Conservation (phyloP, 129 eudicot species). For the Apium graveolens region DNA sequence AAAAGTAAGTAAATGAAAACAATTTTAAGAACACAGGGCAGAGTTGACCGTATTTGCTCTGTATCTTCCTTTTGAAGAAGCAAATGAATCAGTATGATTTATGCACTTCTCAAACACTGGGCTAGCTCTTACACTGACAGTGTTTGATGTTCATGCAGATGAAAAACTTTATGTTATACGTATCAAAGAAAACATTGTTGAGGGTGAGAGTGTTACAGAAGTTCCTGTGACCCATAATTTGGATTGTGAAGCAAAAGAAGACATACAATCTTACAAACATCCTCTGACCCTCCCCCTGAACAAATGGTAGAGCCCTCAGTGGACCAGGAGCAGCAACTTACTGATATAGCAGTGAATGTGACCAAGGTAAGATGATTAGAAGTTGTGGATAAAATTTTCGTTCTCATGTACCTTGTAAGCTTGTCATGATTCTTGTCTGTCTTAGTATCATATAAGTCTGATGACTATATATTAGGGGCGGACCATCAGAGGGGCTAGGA, state of each 20-base stretch:
- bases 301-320: conserved; percentile 9
- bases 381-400: neutral
- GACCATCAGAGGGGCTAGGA: too few relatives aligned
- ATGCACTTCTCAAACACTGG: neutral
- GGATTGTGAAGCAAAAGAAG: conserved; percentile 28
- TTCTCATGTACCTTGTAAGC: neutral
- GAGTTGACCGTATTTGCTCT: too few relatives aligned
- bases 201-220: conserved; percentile 4
- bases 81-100: neutral
- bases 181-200: neutral
- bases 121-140: neutral
- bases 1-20: too few relatives aligned
- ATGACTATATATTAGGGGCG: too few relatives aligned
- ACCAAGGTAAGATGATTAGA: conserved; percentile 1
- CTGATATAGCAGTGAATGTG: conserved; percentile 1
- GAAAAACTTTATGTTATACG: neutral
- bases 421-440: neutral
- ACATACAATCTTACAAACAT: conserved; percentile 19
- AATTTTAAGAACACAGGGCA: too few relatives aligned
- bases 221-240: conserved; percentile 36
- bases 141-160: neutral
- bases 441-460: neutral
- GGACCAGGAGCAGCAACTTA: conserved; percentile 19
- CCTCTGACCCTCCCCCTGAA: conserved; percentile 12
- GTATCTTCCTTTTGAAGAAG: too few relatives aligned